Conservation (phyloP, 257 asterid genomes). For the Knoxia roxburghii region DNA sequence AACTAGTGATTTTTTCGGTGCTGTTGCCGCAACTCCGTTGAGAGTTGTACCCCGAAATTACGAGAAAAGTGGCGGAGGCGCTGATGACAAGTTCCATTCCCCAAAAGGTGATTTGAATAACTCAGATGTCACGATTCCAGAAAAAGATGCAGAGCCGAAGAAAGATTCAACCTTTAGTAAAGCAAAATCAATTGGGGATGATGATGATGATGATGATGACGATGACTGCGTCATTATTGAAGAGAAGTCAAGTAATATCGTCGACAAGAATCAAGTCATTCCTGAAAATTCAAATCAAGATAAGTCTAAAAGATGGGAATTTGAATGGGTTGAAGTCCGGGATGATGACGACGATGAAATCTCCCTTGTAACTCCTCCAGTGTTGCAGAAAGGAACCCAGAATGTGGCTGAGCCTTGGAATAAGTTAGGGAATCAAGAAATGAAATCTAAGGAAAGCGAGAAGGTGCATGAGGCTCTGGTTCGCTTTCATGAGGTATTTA, state of each 20-base stretch:
- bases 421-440: not conserved
- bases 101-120: not conserved
- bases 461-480: slow-evolving; percentile 6
- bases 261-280: not conserved
- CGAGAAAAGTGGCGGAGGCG: not conserved
- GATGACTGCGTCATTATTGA: not conserved
- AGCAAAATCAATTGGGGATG: not conserved
- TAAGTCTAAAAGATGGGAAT: not conserved
- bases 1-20: not conserved
- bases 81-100: too few species aligned
- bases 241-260: not conserved
- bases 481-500: slow-evolving; percentile 1
- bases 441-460: not conserved
- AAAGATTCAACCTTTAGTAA: not conserved
- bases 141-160: not conserved
- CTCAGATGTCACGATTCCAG: not conserved
- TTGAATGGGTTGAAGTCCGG: not conserved
- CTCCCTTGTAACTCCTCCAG: not conserved
- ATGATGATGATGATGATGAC: not conserved
- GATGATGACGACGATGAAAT: not conserved
- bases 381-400: slow-evolving; percentile 4
- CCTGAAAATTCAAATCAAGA: not conserved
- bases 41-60: not conserved
- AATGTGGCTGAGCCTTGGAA: not conserved
- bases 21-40: not conserved